phyloP scores from a whole-genome alignment of 345 rosid genomes.

The Aquilaria yunnanensis region DNA sequence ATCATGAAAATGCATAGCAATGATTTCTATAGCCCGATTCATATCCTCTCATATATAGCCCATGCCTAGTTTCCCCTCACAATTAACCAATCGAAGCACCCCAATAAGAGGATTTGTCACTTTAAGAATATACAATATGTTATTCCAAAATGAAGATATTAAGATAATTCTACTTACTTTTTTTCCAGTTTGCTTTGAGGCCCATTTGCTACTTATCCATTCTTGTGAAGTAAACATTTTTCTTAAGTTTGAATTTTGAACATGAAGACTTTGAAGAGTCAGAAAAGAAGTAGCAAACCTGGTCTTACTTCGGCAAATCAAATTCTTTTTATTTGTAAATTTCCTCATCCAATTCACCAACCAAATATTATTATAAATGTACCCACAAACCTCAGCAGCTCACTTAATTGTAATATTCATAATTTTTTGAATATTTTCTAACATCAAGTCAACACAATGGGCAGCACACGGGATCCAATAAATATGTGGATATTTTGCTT shows the following conservation, averaged over 20 bases:
- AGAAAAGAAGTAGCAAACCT: not conserved
- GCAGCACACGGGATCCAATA: not conserved
- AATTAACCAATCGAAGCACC: constrained; percentile 8
- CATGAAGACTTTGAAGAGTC: too few species aligned
- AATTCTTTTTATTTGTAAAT: not conserved
- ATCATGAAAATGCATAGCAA: not conserved
- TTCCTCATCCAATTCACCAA: not conserved
- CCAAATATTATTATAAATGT: not conserved
- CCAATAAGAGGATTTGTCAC: too few species aligned
- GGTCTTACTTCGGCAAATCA: not conserved
- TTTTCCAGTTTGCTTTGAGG: too few species aligned
- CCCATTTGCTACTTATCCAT: too few species aligned
- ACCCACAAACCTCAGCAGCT: not conserved
- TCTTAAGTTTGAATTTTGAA: too few species aligned
- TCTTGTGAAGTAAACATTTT: too few species aligned
- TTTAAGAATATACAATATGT: too few species aligned
- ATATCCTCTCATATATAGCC: not conserved
- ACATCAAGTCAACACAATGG: not conserved
- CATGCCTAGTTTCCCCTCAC: constrained; percentile 5
- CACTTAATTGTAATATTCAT: not conserved
- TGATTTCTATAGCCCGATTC: not conserved
- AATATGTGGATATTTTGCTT: not conserved
- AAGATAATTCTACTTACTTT: too few species aligned
- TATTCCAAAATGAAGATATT: too few species aligned
- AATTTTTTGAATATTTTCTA: not conserved